Evolutionary conservation across 2,329 filamentous ascomycete genomes (phyloP).

Genomic region (Fusarium azukiicola): DNA sequence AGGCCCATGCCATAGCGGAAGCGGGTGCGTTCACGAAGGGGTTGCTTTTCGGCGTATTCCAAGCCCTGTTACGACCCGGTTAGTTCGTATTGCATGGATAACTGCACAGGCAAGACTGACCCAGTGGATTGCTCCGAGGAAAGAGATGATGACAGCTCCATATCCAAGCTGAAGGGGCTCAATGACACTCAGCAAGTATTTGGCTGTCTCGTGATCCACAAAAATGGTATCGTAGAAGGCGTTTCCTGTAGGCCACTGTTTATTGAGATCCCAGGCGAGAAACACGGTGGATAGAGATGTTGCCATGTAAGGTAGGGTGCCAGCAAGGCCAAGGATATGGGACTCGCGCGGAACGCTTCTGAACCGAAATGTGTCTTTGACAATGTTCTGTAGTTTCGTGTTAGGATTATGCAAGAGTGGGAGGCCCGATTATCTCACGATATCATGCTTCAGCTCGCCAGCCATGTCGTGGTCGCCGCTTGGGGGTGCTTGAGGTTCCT

Average conservation of each 20-base stretch:
- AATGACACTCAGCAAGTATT: constrained; percentile 85
- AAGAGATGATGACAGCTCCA: constrained; percentile 95
- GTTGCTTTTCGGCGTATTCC: constrained; percentile 88
- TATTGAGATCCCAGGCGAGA: constrained; percentile 91
- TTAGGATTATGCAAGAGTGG: constrained; percentile 23
- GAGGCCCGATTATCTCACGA: constrained; percentile 72
- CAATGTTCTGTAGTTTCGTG: constrained; percentile 70
- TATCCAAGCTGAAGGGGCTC: constrained; percentile 96
- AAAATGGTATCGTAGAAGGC: constrained; percentile 75
- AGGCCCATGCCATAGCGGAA: constrained; percentile 93
- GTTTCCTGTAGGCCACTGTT: constrained; percentile 79
- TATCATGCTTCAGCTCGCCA: constrained; percentile 67
- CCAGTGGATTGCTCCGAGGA: constrained; percentile 96
- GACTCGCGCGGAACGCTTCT: constrained; percentile 83
- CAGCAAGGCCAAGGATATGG: constrained; percentile 85
- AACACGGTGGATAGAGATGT: constrained; percentile 92
- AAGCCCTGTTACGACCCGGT: constrained; percentile 74
- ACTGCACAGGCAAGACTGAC: constrained; percentile 59
- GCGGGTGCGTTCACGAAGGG: constrained; percentile 81
- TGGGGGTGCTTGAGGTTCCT: constrained; percentile 50
- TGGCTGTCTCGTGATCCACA: constrained; percentile 85
- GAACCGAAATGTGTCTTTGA: constrained; percentile 86
- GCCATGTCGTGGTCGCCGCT: constrained; percentile 54
- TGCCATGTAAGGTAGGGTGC: constrained; percentile 91
- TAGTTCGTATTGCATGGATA: not conserved